These are phyloP conservation scores for Angomonas ambiguus DNA, from an alignment of 208 protist genomes.

Conservation along the genomic window DNA sequence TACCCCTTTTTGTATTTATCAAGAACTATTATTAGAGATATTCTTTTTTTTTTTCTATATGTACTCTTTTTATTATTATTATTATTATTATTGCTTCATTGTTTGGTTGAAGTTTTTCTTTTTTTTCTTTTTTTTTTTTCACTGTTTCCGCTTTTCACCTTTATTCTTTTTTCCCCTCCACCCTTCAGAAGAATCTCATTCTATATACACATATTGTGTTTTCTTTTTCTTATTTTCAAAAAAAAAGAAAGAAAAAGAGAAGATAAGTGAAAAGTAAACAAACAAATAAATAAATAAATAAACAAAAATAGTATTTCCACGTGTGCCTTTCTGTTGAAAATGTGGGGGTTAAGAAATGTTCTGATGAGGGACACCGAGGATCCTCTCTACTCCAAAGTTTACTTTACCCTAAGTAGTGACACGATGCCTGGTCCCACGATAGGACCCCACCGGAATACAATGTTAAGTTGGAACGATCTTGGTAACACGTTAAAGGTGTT, in stretches of 20 bases:
- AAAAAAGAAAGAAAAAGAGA: slow-evolving; percentile 2
- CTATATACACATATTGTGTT: slow-evolving; percentile 2
- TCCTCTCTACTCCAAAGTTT: neutral
- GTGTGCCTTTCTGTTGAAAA: too few relatives aligned
- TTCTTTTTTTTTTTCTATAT: neutral
- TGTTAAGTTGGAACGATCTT: too few relatives aligned
- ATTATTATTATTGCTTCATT: neutral
- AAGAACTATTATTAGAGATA: slow-evolving; percentile 7
- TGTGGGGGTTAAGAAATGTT: too few relatives aligned
- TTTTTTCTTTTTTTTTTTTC: slow-evolving; percentile 10
- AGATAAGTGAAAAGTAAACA: slow-evolving; percentile 1
- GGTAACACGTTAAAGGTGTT: too few relatives aligned
- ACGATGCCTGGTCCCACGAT: too few relatives aligned
- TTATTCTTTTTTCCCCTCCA: slow-evolving; percentile 4
- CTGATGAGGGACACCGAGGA: neutral
- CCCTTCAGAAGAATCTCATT: slow-evolving; percentile 2
- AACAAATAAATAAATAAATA: too few relatives aligned
- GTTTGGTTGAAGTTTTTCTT: slow-evolving; percentile 1
- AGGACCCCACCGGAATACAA: too few relatives aligned
- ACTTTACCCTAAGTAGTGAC: neutral
- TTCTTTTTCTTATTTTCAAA: slow-evolving; percentile 7
- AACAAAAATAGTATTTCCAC: too few relatives aligned
- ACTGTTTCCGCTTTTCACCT: slow-evolving; percentile 3
- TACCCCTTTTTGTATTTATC: slow-evolving; percentile 14
- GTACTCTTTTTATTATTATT: slow-evolving; percentile 7